Evolutionary conservation across 495 filamentous ascomycete species (phyloP).

Genomic region (Hypoxylon rickii): DNA sequence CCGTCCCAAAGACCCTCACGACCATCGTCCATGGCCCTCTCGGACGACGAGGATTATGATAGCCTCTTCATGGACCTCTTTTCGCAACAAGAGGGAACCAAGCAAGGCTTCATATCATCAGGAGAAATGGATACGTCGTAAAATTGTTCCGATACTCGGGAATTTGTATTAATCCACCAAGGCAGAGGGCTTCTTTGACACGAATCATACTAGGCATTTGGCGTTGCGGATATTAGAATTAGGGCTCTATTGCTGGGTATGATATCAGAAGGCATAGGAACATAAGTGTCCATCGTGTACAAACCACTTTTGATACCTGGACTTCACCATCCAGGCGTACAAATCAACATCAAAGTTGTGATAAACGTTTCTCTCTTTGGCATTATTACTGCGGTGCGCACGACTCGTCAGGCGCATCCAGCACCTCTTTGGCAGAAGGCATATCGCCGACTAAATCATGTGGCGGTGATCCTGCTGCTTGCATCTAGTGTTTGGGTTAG

Average conservation of each 20-base stretch:
- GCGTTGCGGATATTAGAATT: conserved; percentile 28
- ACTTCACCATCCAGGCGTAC: conserved; percentile 24
- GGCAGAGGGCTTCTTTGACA: conserved; percentile 18
- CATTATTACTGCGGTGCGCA: conserved; percentile 70
- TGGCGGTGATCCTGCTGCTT: conserved; percentile 88
- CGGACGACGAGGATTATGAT: conserved; percentile 63
- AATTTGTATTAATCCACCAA: conserved; percentile 2
- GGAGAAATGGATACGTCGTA: conserved; percentile 41
- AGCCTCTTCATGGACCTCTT: conserved; percentile 51
- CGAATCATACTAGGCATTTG: conserved; percentile 18
- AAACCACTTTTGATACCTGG: conserved; percentile 18
- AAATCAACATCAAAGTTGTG: conserved; percentile 21
- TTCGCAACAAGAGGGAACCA: conserved; percentile 32
- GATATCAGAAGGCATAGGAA: conserved; percentile 38
- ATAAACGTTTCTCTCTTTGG: conserved; percentile 9
- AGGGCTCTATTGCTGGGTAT: conserved; percentile 29
- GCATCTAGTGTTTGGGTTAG: conserved; percentile 67
- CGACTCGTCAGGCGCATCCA: conserved; percentile 69
- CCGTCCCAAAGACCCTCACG: conserved; percentile 20
- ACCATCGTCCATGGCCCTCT: conserved; percentile 31
- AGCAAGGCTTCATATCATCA: conserved; percentile 22
- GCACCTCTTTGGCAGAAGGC: conserved; percentile 72
- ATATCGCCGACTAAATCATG: conserved; percentile 89
- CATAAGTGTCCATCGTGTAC: conserved; percentile 19
- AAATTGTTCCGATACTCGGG: background rate